Base-by-base conservation (phyloP, 352 stramenopile species). In the Phytophthora palmivora region DNA sequence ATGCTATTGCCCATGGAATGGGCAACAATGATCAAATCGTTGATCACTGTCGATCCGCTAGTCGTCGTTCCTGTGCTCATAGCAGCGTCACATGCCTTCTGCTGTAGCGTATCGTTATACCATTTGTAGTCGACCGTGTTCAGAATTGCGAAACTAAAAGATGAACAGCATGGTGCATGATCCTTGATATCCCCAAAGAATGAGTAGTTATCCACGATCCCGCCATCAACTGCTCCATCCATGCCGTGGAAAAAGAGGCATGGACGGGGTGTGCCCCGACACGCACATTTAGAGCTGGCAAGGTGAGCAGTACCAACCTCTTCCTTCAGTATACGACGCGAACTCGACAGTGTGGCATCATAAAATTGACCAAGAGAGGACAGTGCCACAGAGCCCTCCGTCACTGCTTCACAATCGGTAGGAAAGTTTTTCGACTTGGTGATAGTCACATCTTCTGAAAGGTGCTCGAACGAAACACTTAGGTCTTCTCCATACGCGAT, bases 1-100 rank as follows among this genome's bases (percentile, higher is more conserved):
- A 86, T 82, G 33, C 72, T 66, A 47, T 82, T 84, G 11, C 78
- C 80, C 76, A 87, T 87, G 4, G 80, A 89, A 45, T 87, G 75
- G 4, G 70, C 66, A 11, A 89, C 61, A 26, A 89, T 50, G 49
- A 84, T 87, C 18, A 78, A 59, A 48, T 87, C 60, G 32, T 79
- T 63, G 41, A 80, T 79, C 18, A 71, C 74, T 19, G 75, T 81
- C 30, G 45, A 62, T 0, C 56, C 55, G 9, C 61, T 66, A 51
- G 58, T 16, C 6, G 49, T 46, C 1, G 3, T 37, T 15, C 63
- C 53, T 16, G 59, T 75, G 15, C 63, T 61, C 26, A 84, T 55
- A 0, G 74, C 69, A 9, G 67, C 46, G 26, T 76, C 38, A 24
- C 77, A 87, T 33, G 68, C 64, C 19, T 74, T 70, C 12, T 81